Base-by-base conservation (phyloP, 2,329 filamentous ascomycete genomes). In the Colletotrichum musae region DNA sequence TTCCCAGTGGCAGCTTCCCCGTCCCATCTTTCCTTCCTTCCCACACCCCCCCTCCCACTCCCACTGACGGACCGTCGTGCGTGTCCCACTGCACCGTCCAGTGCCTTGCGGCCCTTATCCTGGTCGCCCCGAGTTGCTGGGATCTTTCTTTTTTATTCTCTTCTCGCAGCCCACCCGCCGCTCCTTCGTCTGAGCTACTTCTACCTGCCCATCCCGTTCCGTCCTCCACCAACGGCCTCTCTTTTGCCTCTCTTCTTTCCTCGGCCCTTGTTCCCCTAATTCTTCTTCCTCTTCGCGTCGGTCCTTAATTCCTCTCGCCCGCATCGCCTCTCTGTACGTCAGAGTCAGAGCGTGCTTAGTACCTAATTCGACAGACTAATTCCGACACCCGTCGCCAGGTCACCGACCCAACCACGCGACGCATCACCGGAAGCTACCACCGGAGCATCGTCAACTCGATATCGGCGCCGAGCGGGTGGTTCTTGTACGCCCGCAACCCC, bases 81-180 rank as follows among this genome's bases (percentile, higher is more conserved):
- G 59, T 60, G 21, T 60, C 24, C 16, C 4, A 5, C n/a, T 32
- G 15, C 15, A 18, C 45, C 16, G 43, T 12, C 21, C 47, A n/a
- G 12, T 52, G 47, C 32, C 61, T 36, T 26, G 47, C n/a, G 48
- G 41, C 28, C 24, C 39, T 21, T 18, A 57, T 57, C 64, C 62
- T 61, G 57, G 51, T 52, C 36, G 18, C 54, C 67, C 62, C 56
- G 51, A 70, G 56, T 51, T 66, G 58, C 67, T 39, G 67, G 67
- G 62, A 52, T 61, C 57, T 39, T 56, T 47, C 51, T 51, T 52
- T 41, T 68, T 61, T 56, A 64, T 52, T 41, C 66, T 66, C 62
- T 52, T 41, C 66, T 66, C 62, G 36, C 32, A 48, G 45, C 51
- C 60, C 43, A 36, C 60, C 50, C 24, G 18, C 13, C 12, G 24